These are phyloP conservation scores for Chrysoporthe cubensis DNA, from an alignment of 2,329 filamentous ascomycete species.

Conservation along the genomic window DNA sequence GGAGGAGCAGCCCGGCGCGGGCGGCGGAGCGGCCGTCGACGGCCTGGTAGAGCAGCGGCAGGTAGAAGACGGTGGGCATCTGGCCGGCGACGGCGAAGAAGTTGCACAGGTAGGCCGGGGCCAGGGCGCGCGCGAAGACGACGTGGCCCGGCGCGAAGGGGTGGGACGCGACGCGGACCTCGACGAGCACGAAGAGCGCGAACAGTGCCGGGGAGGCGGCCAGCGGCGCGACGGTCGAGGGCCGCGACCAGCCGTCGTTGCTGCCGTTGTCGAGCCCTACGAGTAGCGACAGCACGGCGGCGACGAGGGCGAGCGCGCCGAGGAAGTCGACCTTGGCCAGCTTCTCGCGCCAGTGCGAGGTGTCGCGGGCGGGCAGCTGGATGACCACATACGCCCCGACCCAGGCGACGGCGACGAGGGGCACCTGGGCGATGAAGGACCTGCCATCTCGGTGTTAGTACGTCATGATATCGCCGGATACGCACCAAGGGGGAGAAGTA, in stretches of 20 bases:
- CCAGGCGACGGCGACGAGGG: constrained; percentile 69
- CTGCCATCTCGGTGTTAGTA: constrained; percentile 37
- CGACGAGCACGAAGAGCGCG: constrained; percentile 68
- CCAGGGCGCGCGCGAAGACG: constrained; percentile 68
- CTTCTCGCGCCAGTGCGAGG: constrained; percentile 67
- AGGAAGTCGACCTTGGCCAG: constrained; percentile 35
- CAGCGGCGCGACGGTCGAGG: constrained; percentile 61
- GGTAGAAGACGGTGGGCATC: constrained; percentile 66
- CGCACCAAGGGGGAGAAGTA: constrained; percentile 23
- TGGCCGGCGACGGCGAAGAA: constrained; percentile 70
- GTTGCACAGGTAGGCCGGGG: constrained; percentile 72
- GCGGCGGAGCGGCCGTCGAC: constrained; percentile 68
- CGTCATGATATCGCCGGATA: too few species aligned
- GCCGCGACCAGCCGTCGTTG: constrained; percentile 69
- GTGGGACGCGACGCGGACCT: constrained; percentile 67
- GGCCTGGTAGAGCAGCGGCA: constrained; percentile 80
- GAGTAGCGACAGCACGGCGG: constrained; percentile 53
- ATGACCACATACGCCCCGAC: constrained; percentile 65
- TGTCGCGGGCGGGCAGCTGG: constrained; percentile 60
- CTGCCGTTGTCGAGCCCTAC: constrained; percentile 74
- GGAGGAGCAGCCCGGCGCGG: constrained; percentile 66
- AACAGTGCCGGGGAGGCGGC: constrained; percentile 62
- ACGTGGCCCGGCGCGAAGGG: constrained; percentile 78
- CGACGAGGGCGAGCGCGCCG: constrained; percentile 38
- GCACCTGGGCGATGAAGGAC: constrained; percentile 74